phyloP scores from a whole-genome alignment of 345 rosid genomes.

The Acer saccharum region DNA sequence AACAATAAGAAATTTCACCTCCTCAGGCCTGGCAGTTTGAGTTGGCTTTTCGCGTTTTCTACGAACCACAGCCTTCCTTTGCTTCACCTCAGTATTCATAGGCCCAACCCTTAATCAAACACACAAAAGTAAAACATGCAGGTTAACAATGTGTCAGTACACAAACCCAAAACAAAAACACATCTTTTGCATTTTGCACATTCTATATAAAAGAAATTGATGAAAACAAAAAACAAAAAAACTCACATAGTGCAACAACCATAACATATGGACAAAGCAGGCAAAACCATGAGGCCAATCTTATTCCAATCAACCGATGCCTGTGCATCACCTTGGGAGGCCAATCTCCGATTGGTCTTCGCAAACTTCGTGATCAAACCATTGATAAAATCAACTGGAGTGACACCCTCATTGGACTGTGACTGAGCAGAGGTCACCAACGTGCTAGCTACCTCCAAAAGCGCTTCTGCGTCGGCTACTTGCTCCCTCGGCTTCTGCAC shows the following conservation, averaged over 20 bases:
- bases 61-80: constrained; percentile 48
- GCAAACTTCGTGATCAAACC: constrained; percentile 56
- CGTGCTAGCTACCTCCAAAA: constrained; percentile 67
- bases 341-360: constrained; percentile 31
- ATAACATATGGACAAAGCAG: constrained; percentile 43
- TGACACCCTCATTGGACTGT: constrained; percentile 59
- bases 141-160: not conserved
- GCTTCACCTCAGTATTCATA: constrained; percentile 74
- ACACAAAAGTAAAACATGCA: constrained; percentile 6
- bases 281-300: constrained; percentile 63
- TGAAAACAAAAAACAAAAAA: not conserved
- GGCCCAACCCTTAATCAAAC: constrained; percentile 77
- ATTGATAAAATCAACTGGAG: constrained; percentile 61
- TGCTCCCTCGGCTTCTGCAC: constrained; percentile 92
- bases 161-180: not conserved
- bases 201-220: not conserved
- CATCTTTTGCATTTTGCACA: not conserved
- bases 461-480: constrained; percentile 90
- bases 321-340: constrained; percentile 39
- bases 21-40: constrained; percentile 63
- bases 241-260: constrained; percentile 89
- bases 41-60: constrained; percentile 56
- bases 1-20: constrained; percentile 47
- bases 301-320: constrained; percentile 68
- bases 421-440: constrained; percentile 75